Conservation (phyloP, 1,284 basidiomycete genomes). For the Earliella scabrosa region DNA sequence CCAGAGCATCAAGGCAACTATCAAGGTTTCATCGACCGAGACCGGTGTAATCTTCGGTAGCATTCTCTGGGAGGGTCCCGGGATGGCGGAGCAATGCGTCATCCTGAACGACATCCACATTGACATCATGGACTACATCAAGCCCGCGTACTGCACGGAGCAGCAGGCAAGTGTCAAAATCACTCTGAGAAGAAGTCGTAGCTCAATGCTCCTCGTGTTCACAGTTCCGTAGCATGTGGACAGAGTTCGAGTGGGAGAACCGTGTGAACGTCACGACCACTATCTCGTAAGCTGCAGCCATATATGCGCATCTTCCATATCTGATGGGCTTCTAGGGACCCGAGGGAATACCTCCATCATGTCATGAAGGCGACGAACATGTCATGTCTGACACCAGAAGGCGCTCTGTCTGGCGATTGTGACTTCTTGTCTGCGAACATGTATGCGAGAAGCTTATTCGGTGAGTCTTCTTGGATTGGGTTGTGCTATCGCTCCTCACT, state of each 20-base stretch:
- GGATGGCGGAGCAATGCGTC: slow-evolving; percentile 85
- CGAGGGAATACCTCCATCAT: slow-evolving; percentile 85
- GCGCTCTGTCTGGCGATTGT: slow-evolving; percentile 89
- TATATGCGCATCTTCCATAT: background rate
- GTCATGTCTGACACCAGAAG: slow-evolving; percentile 95
- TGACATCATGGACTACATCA: slow-evolving; percentile 99
- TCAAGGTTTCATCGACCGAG: slow-evolving; percentile 98
- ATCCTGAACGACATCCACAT: slow-evolving; percentile 98
- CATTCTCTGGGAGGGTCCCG: slow-evolving; percentile 95
- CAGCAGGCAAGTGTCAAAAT: slow-evolving; percentile 71
- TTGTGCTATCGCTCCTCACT: background rate
- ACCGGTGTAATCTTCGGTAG: slow-evolving; percentile 99
- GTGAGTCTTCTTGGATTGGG: slow-evolving; percentile 43
- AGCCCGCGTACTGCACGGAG: slow-evolving; percentile 95
- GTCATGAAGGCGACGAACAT: slow-evolving; percentile 96
- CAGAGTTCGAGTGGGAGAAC: slow-evolving; percentile 99
- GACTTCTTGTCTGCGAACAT: slow-evolving; percentile 95
- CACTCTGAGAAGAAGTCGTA: background rate
- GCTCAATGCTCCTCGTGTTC: slow-evolving; percentile 8
- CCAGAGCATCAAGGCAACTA: slow-evolving; percentile 98
- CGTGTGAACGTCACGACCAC: slow-evolving; percentile 90
- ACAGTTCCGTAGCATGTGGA: slow-evolving; percentile 97
- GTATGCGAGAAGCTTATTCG: slow-evolving; percentile 91
- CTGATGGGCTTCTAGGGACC: slow-evolving; percentile 51
- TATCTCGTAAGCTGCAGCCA: slow-evolving; percentile 61